These are phyloP conservation scores for Chlorella sp. DNA, from an alignment of 139 green algal species.

Conservation along the genomic window DNA sequence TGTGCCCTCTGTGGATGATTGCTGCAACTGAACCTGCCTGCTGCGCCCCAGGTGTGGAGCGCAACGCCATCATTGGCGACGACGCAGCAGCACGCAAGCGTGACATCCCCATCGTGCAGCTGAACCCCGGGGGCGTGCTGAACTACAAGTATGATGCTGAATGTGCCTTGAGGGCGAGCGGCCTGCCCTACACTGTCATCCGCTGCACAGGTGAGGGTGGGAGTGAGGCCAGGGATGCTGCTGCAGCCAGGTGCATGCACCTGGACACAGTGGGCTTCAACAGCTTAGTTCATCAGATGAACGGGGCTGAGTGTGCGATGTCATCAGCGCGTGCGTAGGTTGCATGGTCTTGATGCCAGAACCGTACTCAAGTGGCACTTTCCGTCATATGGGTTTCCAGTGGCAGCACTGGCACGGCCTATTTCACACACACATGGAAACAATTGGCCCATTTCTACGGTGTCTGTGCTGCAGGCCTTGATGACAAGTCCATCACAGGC, in stretches of 20 bases:
- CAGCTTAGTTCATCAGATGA: not conserved
- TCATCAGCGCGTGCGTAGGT: not conserved
- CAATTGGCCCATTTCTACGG: not conserved
- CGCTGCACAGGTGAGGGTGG: constrained; percentile 58
- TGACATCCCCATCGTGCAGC: constrained; percentile 86
- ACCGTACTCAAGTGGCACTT: not conserved
- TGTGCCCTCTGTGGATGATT: too few species aligned
- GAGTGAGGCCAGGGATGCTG: too few species aligned
- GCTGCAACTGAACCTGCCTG: too few species aligned
- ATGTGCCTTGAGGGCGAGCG: constrained; percentile 45
- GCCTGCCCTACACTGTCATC: constrained; percentile 71
- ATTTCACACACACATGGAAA: not conserved
- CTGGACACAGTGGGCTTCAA: too few species aligned
- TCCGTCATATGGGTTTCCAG: not conserved
- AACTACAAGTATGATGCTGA: constrained; percentile 81
- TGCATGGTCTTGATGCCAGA: not conserved
- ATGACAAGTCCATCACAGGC: constrained; percentile 24
- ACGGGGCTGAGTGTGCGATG: not conserved
- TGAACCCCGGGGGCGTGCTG: constrained; percentile 73
- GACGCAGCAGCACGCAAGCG: constrained; percentile 51
- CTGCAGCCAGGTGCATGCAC: too few species aligned
- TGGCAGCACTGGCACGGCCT: not conserved
- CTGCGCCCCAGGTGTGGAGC: too few species aligned
- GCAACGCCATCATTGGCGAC: constrained; percentile 77
- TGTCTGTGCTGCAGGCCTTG: constrained; percentile 34